Conservation (phyloP, 345 rosid genomes). For the Populus ilicifolia region DNA sequence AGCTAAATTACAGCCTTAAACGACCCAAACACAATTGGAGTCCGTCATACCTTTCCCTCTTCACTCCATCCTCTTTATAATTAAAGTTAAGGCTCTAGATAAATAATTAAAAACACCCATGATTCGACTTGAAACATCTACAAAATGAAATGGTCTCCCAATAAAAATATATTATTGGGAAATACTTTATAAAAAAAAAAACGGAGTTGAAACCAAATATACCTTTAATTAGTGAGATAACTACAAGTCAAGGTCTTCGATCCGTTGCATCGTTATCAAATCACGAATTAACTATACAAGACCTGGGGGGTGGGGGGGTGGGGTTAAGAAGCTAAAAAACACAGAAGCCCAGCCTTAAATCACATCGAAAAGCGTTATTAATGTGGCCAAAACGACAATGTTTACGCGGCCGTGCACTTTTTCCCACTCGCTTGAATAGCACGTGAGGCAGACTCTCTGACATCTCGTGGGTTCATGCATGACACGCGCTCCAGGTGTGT, state of each 20-base stretch:
- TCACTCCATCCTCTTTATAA: no score
- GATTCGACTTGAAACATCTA: no score
- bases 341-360: not conserved
- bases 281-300: not conserved
- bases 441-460: not conserved
- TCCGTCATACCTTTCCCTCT: no score
- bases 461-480: not conserved
- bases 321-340: not conserved
- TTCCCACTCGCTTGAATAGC: not conserved
- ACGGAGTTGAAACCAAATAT: no score
- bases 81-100: no score
- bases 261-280: no score
- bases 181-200: no score
- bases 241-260: no score
- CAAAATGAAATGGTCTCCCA: no score
- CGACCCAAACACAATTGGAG: not conserved
- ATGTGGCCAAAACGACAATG: conserved; percentile 4
- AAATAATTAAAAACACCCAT: no score
- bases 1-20: not conserved
- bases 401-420: not conserved
- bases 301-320: not conserved
- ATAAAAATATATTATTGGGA: no score
- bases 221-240: no score
- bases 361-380: conserved; percentile 9
- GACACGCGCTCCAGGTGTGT: not conserved